Evolutionary conservation across 345 rosid species (phyloP).

Genomic region (Rubroshorea leprosula): DNA sequence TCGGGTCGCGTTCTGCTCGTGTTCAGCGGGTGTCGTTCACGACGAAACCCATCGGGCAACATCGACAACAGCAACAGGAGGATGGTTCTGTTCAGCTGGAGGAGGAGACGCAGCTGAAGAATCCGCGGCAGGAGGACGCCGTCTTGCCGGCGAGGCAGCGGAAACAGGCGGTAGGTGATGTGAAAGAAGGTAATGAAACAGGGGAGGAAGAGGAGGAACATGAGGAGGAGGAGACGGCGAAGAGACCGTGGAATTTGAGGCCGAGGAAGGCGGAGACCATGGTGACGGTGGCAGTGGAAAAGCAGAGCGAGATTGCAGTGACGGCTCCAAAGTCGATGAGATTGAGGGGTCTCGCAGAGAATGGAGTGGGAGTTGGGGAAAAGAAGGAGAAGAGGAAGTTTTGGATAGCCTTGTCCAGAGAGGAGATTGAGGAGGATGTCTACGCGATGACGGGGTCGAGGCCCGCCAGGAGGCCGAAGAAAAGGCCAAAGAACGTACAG

Average conservation of each 20-base stretch:
- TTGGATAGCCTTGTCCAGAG: slow-evolving; percentile 68
- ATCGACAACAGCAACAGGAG: neutral
- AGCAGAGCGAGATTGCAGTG: slow-evolving; percentile 25
- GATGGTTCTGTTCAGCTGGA: neutral
- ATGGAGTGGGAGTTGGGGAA: slow-evolving; percentile 31
- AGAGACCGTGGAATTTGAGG: slow-evolving; percentile 77
- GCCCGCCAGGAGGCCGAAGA: slow-evolving; percentile 70
- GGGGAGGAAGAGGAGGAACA: slow-evolving; percentile 29
- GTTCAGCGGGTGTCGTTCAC: slow-evolving; percentile 42
- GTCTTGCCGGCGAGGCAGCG: slow-evolving; percentile 7
- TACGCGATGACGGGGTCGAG: slow-evolving; percentile 81
- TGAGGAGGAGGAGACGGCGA: slow-evolving; percentile 36
- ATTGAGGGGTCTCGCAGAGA: slow-evolving; percentile 57
- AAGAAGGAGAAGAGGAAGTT: slow-evolving; percentile 60
- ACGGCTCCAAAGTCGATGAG: slow-evolving; percentile 56
- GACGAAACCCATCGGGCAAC: slow-evolving; percentile 18
- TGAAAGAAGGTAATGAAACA: slow-evolving; percentile 12
- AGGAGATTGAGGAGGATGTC: slow-evolving; percentile 91
- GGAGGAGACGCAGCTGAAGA: slow-evolving; percentile 10
- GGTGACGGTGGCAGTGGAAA: slow-evolving; percentile 14
- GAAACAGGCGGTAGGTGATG: slow-evolving; percentile 17
- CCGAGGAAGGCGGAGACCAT: slow-evolving; percentile 39
- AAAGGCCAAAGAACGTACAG: slow-evolving; percentile 68
- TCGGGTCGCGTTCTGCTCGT: slow-evolving; percentile 66
- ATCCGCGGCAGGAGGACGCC: neutral